A percentile compares a stretch with the other conserved stretches of the same genome.
Evolutionary conservation across 2,329 filamentous ascomycete species (phyloP).

Genomic region (Truncatella angustata): DNA sequence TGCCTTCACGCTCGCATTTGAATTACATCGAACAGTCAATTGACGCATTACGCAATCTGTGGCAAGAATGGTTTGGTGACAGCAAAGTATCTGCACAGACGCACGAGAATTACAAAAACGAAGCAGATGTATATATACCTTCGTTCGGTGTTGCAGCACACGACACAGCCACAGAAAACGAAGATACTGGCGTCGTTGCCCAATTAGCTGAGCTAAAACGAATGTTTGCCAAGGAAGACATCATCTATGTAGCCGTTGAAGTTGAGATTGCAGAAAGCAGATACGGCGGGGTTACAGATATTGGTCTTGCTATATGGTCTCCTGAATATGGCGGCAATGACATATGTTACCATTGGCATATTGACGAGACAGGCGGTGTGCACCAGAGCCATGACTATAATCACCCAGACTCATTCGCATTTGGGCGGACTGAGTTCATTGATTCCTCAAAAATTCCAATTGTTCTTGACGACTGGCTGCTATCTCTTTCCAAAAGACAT

Average conservation of each 20-base stretch:
- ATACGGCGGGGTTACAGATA: background rate
- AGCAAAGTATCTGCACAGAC: no score
- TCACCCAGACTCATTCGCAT: conserved; percentile 35
- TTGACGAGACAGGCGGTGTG: background rate
- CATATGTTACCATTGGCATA: background rate
- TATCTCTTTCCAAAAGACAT: background rate
- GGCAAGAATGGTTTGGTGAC: no score
- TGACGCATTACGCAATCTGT: no score
- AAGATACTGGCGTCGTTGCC: background rate
- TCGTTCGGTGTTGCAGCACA: no score
- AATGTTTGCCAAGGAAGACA: background rate
- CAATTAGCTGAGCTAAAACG: background rate
- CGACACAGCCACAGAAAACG: no score
- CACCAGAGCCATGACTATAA: background rate
- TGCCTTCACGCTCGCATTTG: no score
- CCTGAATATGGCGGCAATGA: background rate
- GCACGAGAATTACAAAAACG: no score
- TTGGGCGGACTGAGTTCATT: background rate
- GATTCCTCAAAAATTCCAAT: background rate
- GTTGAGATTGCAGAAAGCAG: background rate
- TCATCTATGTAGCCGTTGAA: background rate
- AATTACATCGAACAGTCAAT: no score
- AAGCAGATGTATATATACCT: no score
- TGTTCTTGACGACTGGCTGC: background rate
- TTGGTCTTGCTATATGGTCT: background rate